phyloP scores from a whole-genome alignment of 2,329 filamentous ascomycete genomes.

The Aspergillus sp. region DNA sequence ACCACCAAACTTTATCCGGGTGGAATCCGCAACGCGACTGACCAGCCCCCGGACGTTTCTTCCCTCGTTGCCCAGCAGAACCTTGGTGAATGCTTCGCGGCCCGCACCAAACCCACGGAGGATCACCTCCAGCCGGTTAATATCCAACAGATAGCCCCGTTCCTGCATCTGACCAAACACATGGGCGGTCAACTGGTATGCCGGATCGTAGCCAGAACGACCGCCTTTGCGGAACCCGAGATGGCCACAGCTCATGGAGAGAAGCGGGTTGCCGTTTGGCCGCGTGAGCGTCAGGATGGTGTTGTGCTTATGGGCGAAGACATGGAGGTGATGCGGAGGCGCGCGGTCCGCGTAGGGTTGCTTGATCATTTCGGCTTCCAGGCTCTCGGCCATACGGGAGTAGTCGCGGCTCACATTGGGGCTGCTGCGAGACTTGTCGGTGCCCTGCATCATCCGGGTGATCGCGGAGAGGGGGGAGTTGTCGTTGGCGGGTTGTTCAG shows the following conservation, averaged over 20 bases:
- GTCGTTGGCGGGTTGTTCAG: constrained; percentile 15
- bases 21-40: constrained; percentile 76
- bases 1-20: constrained; percentile 92
- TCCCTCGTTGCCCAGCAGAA: constrained; percentile 82
- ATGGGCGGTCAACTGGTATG: constrained; percentile 83
- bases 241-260: constrained; percentile 79
- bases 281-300: constrained; percentile 87
- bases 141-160: constrained; percentile 71
- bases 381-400: constrained; percentile 28
- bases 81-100: constrained; percentile 85
- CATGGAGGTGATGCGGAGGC: constrained; percentile 76
- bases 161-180: constrained; percentile 82
- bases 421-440: constrained; percentile 14
- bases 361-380: constrained; percentile 35
- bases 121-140: constrained; percentile 73
- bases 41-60: constrained; percentile 71
- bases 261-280: constrained; percentile 73
- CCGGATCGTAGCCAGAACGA: constrained; percentile 82
- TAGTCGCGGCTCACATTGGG: constrained; percentile 27
- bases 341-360: constrained; percentile 34
- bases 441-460: constrained; percentile 30
- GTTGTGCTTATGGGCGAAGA: constrained; percentile 89
- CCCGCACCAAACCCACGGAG: constrained; percentile 83
- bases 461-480: constrained; percentile 28
- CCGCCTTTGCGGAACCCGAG: constrained; percentile 85